A percentile compares a stretch with the other conserved stretches of the same genome.
Conservation (phyloP, 371 early-diverging fungal species). For the Mucor indicus region DNA sequence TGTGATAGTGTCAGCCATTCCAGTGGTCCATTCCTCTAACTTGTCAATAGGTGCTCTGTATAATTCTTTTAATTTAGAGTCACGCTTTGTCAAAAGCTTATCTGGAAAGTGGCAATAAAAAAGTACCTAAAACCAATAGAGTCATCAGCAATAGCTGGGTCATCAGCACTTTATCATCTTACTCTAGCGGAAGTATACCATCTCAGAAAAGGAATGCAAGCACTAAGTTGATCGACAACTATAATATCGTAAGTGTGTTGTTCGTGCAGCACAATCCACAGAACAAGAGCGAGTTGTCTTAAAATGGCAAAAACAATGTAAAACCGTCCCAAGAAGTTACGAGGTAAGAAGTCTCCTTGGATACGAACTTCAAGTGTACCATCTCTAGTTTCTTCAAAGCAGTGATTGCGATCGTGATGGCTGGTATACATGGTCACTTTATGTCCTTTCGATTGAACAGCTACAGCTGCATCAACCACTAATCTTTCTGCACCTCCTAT, state of each 20-base stretch:
- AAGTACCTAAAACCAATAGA: conserved; percentile 60
- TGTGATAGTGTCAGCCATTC: conserved; percentile 81
- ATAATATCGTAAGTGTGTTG: conserved; percentile 67
- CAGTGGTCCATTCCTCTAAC: conserved; percentile 84
- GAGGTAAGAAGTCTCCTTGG: conserved; percentile 71
- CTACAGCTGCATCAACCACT: conserved; percentile 92
- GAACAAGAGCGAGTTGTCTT: conserved; percentile 69
- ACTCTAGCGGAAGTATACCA: conserved; percentile 59
- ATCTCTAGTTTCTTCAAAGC: conserved; percentile 91
- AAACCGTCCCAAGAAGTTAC: conserved; percentile 63
- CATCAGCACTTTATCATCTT: conserved; percentile 1
- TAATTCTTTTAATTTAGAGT: conserved; percentile 59
- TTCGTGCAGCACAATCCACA: conserved; percentile 42
- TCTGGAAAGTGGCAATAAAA: conserved; percentile 99
- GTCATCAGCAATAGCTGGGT: too few relatives aligned
- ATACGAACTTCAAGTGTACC: conserved; percentile 82
- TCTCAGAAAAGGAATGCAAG: conserved; percentile 78
- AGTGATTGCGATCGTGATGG: conserved; percentile 85
- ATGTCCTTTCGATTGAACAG: conserved; percentile 80
- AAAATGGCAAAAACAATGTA: conserved; percentile 84
- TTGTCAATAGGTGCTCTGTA: conserved; percentile 84
- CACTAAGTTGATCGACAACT: conserved; percentile 91
- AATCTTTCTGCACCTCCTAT: conserved; percentile 94
- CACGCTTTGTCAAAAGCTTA: conserved; percentile 70
- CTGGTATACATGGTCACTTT: conserved; percentile 81